phyloP scores from a whole-genome alignment of 495 filamentous ascomycete genomes.

The Friedmanniomyces endolithicus region DNA sequence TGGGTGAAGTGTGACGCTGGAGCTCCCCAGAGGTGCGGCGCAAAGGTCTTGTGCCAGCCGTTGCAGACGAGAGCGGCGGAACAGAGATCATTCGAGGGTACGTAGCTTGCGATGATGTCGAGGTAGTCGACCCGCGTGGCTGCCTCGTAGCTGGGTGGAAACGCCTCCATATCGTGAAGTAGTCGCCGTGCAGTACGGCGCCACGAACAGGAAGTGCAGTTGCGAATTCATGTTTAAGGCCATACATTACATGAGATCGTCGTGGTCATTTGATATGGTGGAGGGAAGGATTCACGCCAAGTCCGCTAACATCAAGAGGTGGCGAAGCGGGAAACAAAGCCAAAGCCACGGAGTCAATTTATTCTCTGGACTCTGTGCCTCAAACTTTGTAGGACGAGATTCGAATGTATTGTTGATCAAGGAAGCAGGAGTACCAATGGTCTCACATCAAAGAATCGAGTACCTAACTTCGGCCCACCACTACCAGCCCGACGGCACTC shows the following conservation, averaged over 20 bases:
- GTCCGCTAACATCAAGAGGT: not conserved
- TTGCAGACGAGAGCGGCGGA: constrained; percentile 45
- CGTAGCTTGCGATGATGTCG: constrained; percentile 49
- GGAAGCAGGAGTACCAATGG: too few species aligned
- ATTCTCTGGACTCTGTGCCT: too few species aligned
- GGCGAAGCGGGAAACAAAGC: too few species aligned
- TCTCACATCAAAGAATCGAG: too few species aligned
- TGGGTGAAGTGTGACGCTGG: constrained; percentile 52
- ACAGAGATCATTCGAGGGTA: constrained; percentile 47
- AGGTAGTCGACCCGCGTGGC: constrained; percentile 48
- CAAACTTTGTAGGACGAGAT: too few species aligned
- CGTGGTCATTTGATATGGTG: not conserved
- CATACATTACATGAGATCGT: not conserved
- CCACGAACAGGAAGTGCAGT: not conserved
- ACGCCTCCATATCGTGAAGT: constrained; percentile 32
- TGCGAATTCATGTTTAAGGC: not conserved
- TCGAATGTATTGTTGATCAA: too few species aligned
- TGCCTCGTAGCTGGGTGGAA: constrained; percentile 48
- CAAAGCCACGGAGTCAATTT: too few species aligned
- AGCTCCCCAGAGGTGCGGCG: constrained; percentile 53
- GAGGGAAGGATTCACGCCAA: not conserved
- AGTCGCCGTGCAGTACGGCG: not conserved
- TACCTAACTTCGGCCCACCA: too few species aligned
- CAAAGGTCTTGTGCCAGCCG: constrained; percentile 48
- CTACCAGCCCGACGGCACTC: too few species aligned